Evolutionary conservation across 345 rosid species (phyloP), one percentile per base, ranked within the genome.

Genomic region (Citrus glauca): DNA sequence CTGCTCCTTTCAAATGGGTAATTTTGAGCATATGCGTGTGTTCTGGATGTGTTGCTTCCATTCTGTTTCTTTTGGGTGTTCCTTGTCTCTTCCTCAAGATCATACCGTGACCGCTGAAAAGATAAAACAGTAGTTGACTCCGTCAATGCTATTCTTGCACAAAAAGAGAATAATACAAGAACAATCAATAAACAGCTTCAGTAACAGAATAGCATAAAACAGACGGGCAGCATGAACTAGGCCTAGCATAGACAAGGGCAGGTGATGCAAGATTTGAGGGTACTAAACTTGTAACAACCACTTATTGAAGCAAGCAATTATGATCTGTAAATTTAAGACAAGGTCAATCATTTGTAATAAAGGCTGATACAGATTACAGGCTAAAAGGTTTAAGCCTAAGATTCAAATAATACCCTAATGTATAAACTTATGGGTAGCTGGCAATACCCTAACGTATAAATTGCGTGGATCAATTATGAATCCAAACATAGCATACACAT

Each of bases 81-180:
- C 86, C 91, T 87, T 76, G 75, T 84, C 85, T 91, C 98, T 87
- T 94, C 98, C 79, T 94, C 98, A 53, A 83, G 84, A 88, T 94
- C 99, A 85, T 94, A 91, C 77, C 86, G 87, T 6, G 86, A 84
- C 9, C 95, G 93, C 98, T 97, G 94, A 72, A 67, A 71, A 71
- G 38, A 55, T 71, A 66, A 70, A 63, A 81, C 50, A 27, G 37
- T 27, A 25, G 20, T 38, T 27, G 53, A 25, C 45, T 40, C 57
- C 35, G 56, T 57, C 28, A 69, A 74, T 30, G 64, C 55, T 66
- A 28, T 40, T 56, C 9, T 74, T 6, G 37, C 67, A 64, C 37
- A 8, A 40, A 32, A 71, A 7, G 30, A 20, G 28, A 19, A 27
- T 3, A 71, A 59, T 19, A 11, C 37, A 38, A 69, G 13, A 19